phyloP scores from a whole-genome alignment of 176 grass and related monocot genomes.

The Carex pumila region DNA sequence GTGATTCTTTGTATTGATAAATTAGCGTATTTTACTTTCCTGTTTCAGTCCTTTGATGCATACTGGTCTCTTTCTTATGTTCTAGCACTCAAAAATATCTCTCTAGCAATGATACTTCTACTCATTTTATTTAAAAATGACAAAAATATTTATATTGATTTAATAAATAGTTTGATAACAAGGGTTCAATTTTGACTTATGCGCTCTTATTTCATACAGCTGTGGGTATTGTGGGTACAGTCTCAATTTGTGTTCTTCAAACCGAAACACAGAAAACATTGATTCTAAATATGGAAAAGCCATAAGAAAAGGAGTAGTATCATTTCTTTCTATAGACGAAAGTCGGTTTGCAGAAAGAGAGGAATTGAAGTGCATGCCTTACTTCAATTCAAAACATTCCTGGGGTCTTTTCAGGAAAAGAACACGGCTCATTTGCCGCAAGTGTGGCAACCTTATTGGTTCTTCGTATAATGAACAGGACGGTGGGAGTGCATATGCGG shows the following conservation, averaged over 20 bases:
- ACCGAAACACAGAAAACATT: slow-evolving; percentile 36
- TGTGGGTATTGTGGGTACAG: slow-evolving; percentile 44
- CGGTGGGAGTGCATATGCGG: not conserved
- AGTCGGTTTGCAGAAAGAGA: slow-evolving; percentile 41
- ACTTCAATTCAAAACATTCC: slow-evolving; percentile 35
- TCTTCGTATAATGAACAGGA: slow-evolving; percentile 23
- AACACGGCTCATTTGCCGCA: slow-evolving; percentile 40
- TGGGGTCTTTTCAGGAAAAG: slow-evolving; percentile 40
- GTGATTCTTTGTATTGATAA: not conserved
- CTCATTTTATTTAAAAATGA: not conserved
- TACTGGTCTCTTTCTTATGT: not conserved
- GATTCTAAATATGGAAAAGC: slow-evolving; percentile 42
- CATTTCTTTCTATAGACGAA: slow-evolving; percentile 36
- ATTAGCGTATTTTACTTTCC: not conserved
- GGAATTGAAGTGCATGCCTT: slow-evolving; percentile 32
- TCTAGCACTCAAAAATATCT: not conserved
- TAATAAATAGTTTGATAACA: not conserved
- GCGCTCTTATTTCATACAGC: slow-evolving; percentile 21
- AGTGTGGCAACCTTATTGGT: slow-evolving; percentile 33
- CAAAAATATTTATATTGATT: not conserved
- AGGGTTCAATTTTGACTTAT: not conserved
- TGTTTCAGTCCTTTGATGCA: not conserved
- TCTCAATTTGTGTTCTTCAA: slow-evolving; percentile 41
- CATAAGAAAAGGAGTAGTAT: slow-evolving; percentile 40
- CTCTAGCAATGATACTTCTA: not conserved